Evolutionary conservation across 23 red algal genomes (phyloP), one percentile per base, ranked within the genome.

Genomic region (Chondrus crispus): DNA sequence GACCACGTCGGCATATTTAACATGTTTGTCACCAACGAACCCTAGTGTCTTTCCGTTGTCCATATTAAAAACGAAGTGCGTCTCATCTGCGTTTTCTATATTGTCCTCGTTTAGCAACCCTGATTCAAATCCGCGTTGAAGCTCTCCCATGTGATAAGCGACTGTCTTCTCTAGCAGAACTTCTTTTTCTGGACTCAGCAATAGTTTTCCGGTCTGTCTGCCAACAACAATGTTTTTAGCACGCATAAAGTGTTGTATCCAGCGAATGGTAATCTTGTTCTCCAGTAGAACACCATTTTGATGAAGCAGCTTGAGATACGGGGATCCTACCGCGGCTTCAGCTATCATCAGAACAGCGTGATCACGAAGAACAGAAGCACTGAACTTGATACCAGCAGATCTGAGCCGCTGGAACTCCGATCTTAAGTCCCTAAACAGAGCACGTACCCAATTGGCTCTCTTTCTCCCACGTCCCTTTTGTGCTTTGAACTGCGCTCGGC

Each of bases 61-160:
- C 75, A 91, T 62, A 32, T 91, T 69, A 22, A 91, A 54, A 7
- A 49, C 10, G 52, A 91, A 91, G 14, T 58, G 29, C n/a, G 88
- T 49, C 46, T 91, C 62, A 43, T 91, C 74, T 30, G 58, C 76
- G 47, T 81, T 91, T 43, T 1, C 52, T 12, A 91, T 68, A 37
- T 69, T 44, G 32, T 91, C 46, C 46, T 82, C 88, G 0, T 58
- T 22, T 26, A 57, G 40, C 46, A 2, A 41, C 46, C 46, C 46
- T 19, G 30, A 22, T 28, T 60, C 46, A 83, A 83, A 83, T 28
- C 13, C n/a, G 24, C 0, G 26, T 26, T 60, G 24, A n/a, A 83
- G 13, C n/a, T 58, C 32, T 26, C 78, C 2, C 45, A 83, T 32
- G 57, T 58, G 40, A 60, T 60, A 58, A 33, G 12, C 78, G 8